Percentiles rank a stretch among this genome's conserved stretches.
These are phyloP conservation scores for Brettanomyces nanus DNA, from an alignment of 805 yeast species.

Conservation along the genomic window DNA sequence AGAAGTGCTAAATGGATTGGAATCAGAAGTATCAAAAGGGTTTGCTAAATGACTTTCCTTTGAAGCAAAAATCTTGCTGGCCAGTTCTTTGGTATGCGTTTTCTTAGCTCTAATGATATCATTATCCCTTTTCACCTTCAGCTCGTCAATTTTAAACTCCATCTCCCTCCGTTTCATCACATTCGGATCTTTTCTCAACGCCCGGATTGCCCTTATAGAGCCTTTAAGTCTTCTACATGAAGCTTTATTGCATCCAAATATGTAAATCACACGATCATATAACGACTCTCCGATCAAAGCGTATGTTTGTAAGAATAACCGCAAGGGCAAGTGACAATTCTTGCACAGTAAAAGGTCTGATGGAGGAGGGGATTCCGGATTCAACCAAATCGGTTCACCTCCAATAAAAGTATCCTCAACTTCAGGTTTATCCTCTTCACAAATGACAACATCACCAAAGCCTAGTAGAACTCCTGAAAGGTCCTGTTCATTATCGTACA, in stretches of 20 bases:
- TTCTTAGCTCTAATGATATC: constrained; percentile 35
- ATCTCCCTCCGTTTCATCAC: constrained; percentile 32
- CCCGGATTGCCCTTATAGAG: constrained; percentile 68
- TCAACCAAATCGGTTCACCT: constrained; percentile 68
- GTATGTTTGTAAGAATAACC: constrained; percentile 68
- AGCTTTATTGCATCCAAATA: constrained; percentile 63
- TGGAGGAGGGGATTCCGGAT: constrained; percentile 49
- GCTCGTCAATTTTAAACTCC: constrained; percentile 32
- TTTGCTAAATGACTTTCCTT: constrained; percentile 16
- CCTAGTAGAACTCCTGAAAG: constrained; percentile 45
- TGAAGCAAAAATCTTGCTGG: constrained; percentile 24
- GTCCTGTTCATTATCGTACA: background rate
- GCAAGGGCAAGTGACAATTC: constrained; percentile 54
- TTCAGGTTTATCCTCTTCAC: constrained; percentile 37
- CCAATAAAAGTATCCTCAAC: constrained; percentile 75
- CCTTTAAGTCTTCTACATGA: constrained; percentile 66
- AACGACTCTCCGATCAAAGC: constrained; percentile 66
- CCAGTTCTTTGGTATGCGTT: constrained; percentile 29
- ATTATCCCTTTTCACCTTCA: constrained; percentile 35
- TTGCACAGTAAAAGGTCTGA: constrained; percentile 50
- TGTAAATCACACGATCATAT: constrained; percentile 75
- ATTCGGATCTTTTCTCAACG: constrained; percentile 53
- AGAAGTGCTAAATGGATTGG: constrained; percentile 28
- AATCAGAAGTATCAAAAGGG: constrained; percentile 3
- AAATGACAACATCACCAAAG: constrained; percentile 53